phyloP scores from a whole-genome alignment of 331 rosid species.

The Rhamnella rubrinervis region DNA sequence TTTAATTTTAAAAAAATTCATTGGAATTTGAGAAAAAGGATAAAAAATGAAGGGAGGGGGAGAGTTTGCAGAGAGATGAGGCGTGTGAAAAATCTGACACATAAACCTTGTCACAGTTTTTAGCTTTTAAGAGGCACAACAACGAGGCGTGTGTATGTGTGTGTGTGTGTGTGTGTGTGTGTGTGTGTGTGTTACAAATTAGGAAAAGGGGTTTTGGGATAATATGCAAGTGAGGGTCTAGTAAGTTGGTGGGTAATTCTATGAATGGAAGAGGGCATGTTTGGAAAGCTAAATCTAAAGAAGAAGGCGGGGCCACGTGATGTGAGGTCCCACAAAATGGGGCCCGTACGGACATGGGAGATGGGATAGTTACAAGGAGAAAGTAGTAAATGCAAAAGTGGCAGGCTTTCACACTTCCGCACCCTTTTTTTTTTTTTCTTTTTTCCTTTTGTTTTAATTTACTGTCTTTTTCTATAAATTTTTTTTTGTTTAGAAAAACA shows the following conservation, averaged over 20 bases:
- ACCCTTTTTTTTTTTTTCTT: not conserved
- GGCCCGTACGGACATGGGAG: slow-evolving; percentile 4
- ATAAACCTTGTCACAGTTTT: slow-evolving; percentile 25
- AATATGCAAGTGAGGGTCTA: not conserved
- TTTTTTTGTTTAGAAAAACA: no score
- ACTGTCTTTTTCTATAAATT: slow-evolving; percentile 24
- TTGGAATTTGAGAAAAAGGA: slow-evolving; percentile 37
- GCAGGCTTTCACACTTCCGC: not conserved
- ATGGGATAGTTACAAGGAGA: slow-evolving; percentile 1
- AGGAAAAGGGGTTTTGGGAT: slow-evolving; percentile 2
- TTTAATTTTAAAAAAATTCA: slow-evolving; percentile 2
- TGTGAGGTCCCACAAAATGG: slow-evolving; percentile 7
- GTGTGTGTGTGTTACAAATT: not conserved
- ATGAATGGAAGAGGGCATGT: not conserved
- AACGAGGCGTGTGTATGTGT: slow-evolving; percentile 24
- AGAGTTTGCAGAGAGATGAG: slow-evolving; percentile 16
- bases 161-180: slow-evolving; percentile 4
- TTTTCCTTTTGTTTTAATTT: not conserved
- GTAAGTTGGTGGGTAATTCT: not conserved
- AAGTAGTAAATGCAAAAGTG: not conserved
- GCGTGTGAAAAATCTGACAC: slow-evolving; percentile 28
- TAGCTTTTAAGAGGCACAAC: slow-evolving; percentile 31
- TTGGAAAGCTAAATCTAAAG: slow-evolving; percentile 1
- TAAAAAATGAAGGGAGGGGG: slow-evolving; percentile 19
- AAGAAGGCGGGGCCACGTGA: slow-evolving; percentile 34